Conservation (phyloP, 768 basidiomycete species). For the Pholiota microspora region DNA sequence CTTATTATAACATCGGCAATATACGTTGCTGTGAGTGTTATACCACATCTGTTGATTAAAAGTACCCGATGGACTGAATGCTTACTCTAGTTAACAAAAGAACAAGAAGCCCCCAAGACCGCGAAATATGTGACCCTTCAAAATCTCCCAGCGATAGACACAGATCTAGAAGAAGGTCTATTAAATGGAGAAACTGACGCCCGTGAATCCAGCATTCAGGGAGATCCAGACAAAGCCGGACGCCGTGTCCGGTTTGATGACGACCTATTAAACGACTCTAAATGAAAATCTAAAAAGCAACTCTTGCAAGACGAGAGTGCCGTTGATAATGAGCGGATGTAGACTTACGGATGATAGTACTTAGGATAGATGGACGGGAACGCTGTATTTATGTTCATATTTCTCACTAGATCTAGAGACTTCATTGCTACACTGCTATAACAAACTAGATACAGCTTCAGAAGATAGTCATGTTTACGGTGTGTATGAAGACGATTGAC, state of each 20-base stretch:
- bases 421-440: too few species aligned
- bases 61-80: too few species aligned
- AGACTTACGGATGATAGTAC: too few species aligned
- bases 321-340: too few species aligned
- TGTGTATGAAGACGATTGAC: neutral
- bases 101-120: neutral
- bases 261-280: neutral
- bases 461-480: too few species aligned
- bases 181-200: neutral
- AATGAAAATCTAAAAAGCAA: neutral
- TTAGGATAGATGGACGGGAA: too few species aligned
- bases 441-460: too few species aligned
- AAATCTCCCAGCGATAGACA: neutral
- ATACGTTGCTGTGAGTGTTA: constrained; percentile 57
- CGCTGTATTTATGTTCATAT: too few species aligned
- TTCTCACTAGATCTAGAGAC: too few species aligned
- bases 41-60: neutral
- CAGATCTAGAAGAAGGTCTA: constrained; percentile 3
- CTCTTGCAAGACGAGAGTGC: too few species aligned
- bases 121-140: neutral
- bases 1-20: constrained; percentile 65
- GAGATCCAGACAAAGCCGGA: neutral
- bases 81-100: constrained; percentile 2
- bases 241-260: neutral
- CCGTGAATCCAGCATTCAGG: neutral